Conservation (phyloP, 176 grass and related monocot genomes). For the Hsuehochloa calcarea region DNA sequence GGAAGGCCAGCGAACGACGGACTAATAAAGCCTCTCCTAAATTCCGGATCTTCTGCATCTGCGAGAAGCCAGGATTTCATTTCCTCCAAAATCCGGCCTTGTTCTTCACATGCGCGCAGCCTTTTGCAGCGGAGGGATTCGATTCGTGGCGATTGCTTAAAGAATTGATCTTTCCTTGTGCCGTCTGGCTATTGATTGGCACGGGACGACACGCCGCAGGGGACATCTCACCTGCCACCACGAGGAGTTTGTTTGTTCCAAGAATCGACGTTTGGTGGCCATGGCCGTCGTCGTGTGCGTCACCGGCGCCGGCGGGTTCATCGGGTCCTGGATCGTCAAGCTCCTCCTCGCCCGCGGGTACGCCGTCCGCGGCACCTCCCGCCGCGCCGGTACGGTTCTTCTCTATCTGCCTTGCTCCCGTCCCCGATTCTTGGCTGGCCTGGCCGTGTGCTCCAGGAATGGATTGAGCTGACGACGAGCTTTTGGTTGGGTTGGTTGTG, state of each 20-base stretch:
- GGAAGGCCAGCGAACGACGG: neutral
- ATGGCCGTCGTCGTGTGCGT: conserved; percentile 54
- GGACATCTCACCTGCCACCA: neutral
- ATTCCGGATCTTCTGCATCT: neutral
- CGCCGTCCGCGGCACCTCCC: conserved; percentile 60
- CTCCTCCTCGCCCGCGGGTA: conserved; percentile 54
- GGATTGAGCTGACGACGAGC: neutral
- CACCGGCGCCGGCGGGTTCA: conserved; percentile 67
- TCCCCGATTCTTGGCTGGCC: neutral
- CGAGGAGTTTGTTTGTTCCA: neutral
- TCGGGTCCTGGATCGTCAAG: conserved; percentile 68
- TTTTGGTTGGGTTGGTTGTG: neutral
- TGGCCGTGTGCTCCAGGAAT: neutral
- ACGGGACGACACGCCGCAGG: too few relatives aligned
- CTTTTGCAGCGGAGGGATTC: neutral
- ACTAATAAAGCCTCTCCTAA: neutral
- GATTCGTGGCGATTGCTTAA: neutral
- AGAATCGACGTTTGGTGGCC: neutral
- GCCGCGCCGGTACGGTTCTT: conserved; percentile 30
- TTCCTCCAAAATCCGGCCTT: neutral
- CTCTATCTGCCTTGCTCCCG: too few relatives aligned
- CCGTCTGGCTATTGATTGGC: neutral
- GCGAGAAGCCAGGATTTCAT: neutral
- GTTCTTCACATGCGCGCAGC: neutral
- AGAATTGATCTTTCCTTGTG: neutral